Percentiles rank a stretch among this genome's conserved stretches.
phyloP scores from a whole-genome alignment of 176 grass and related monocot species.

The Phoenix dactylifera region DNA sequence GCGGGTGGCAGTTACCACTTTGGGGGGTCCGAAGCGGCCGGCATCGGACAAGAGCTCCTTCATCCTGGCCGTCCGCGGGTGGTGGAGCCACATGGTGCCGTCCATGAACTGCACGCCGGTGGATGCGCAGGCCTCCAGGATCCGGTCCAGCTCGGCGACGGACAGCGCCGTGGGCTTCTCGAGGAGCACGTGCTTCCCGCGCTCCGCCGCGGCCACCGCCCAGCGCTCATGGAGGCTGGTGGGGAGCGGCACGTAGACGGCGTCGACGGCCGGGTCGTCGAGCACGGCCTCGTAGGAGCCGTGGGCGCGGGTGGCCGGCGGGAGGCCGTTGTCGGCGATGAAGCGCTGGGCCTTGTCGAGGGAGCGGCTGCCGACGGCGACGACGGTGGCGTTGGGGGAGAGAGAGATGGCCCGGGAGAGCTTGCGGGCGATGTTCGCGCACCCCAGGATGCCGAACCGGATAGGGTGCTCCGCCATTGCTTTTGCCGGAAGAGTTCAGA shows the following conservation, averaged over 20 bases:
- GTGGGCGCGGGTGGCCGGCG: conserved; percentile 21
- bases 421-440: conserved; percentile 77
- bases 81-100: too few relatives aligned
- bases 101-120: too few relatives aligned
- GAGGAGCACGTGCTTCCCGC: too few relatives aligned
- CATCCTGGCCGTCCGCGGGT: too few relatives aligned
- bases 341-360: conserved; percentile 58
- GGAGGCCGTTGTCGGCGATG: conserved; percentile 42
- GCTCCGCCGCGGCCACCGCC: too few relatives aligned
- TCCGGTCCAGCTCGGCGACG: too few relatives aligned
- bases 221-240: conserved; percentile 48
- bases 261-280: conserved; percentile 53
- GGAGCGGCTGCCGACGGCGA: conserved; percentile 50
- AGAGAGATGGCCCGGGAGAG: conserved; percentile 54
- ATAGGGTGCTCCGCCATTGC: conserved; percentile 17
- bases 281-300: conserved; percentile 65
- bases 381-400: conserved; percentile 22
- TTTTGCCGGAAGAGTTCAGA: neutral
- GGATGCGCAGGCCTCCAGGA: too few relatives aligned
- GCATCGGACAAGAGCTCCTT: too few relatives aligned
- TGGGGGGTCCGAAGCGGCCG: too few relatives aligned
- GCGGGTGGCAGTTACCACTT: too few relatives aligned
- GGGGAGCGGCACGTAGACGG: conserved; percentile 65
- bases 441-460: conserved; percentile 68
- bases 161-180: too few relatives aligned